These are phyloP conservation scores for Nicotiana tomentosiformis DNA, from an alignment of 257 asterid species.

Conservation along the genomic window DNA sequence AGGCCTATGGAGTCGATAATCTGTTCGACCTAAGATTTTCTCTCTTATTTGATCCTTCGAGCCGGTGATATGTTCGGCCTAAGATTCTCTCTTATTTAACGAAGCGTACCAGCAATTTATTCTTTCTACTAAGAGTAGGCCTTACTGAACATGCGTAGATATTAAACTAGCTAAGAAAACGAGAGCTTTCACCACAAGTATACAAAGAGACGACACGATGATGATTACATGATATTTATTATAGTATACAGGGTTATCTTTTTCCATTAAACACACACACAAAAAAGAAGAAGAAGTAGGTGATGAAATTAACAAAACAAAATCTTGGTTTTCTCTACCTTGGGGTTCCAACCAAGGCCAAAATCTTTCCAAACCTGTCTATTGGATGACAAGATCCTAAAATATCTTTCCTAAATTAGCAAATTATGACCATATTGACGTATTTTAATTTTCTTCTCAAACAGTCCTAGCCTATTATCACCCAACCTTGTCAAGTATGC, in stretches of 20 bases:
- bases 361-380: conserved; percentile 2
- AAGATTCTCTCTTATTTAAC: no score
- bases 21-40: no score
- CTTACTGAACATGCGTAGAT: no score
- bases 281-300: not conserved
- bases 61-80: no score
- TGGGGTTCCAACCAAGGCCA: not conserved
- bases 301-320: not conserved
- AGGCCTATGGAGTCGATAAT: no score
- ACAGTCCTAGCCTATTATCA: conserved; percentile 7
- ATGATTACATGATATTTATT: conserved; percentile 10
- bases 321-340: not conserved
- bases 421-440: not conserved
- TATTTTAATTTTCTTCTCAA: not conserved
- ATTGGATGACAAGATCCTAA: conserved; percentile 4
- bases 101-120: no score
- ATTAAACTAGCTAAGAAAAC: not conserved
- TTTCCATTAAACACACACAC: not conserved
- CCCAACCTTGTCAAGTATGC: conserved; percentile 19
- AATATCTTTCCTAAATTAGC: not conserved
- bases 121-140: no score
- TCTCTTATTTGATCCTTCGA: no score
- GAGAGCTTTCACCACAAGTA: not conserved
- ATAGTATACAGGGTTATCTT: not conserved
- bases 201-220: conserved; percentile 5